phyloP scores from a whole-genome alignment of 352 stramenopile genomes.

The Phytophthora pini region DNA sequence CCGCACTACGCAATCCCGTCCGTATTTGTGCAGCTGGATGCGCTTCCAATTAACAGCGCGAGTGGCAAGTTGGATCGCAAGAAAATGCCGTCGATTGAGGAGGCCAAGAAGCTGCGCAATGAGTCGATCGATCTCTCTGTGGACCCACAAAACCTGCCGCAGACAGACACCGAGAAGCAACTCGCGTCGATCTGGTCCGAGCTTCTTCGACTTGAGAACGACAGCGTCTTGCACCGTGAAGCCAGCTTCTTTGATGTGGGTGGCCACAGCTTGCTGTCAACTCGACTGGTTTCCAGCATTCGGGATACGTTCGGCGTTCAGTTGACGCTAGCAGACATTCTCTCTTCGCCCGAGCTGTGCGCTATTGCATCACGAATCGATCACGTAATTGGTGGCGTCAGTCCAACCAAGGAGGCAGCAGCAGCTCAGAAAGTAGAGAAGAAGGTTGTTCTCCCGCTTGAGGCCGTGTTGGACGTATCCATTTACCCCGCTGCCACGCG shows the following conservation, averaged over 20 bases:
- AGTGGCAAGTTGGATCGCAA: constrained; percentile 92
- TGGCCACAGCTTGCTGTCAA: constrained; percentile 81
- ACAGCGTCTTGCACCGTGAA: constrained; percentile 59
- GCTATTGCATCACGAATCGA: constrained; percentile 69
- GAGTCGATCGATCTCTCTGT: constrained; percentile 79
- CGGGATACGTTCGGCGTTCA: constrained; percentile 69
- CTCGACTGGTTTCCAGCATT: constrained; percentile 75
- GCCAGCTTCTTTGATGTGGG: constrained; percentile 86
- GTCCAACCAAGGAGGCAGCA: constrained; percentile 1
- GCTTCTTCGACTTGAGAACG: constrained; percentile 66
- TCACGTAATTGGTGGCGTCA: constrained; percentile 23
- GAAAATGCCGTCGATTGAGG: constrained; percentile 76
- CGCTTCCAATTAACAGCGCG: constrained; percentile 86
- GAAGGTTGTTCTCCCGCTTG: constrained; percentile 67
- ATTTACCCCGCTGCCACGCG: constrained; percentile 79
- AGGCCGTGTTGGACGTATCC: constrained; percentile 68
- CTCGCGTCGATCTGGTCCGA: constrained; percentile 73
- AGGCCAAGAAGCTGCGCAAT: constrained; percentile 70
- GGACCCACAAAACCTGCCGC: constrained; percentile 45
- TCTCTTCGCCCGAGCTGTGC: constrained; percentile 61
- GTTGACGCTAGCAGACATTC: constrained; percentile 78
- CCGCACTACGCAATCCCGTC: constrained; percentile 87
- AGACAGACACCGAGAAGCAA: constrained; percentile 67
- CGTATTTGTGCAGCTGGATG: constrained; percentile 82
- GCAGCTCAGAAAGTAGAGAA: constrained; percentile 26